A percentile compares a stretch with the other conserved stretches of the same genome.
Conservation (phyloP, 768 basidiomycete species). For the Cystobasidium tubakii region DNA sequence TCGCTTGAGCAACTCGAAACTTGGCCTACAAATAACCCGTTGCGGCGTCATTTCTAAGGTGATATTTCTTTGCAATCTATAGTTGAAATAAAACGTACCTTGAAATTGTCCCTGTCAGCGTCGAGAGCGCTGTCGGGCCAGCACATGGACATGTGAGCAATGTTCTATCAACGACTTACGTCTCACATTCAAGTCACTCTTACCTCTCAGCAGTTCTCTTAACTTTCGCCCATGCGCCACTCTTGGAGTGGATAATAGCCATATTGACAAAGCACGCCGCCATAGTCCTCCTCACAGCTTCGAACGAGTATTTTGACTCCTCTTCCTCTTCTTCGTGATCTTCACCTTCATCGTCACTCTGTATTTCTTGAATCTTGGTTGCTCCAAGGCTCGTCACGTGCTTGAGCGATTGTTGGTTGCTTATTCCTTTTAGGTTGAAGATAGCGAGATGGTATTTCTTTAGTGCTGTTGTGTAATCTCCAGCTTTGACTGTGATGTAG, state of each 20-base stretch:
- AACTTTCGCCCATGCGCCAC: conserved; percentile 8
- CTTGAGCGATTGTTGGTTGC: neutral
- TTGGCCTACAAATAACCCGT: conserved; percentile 25
- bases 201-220: conserved; percentile 12
- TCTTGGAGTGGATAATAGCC: conserved; percentile 18
- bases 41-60: no score
- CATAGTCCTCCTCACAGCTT: conserved; percentile 10
- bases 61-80: neutral
- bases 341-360: neutral
- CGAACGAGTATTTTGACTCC: neutral
- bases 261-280: conserved; percentile 22
- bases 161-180: neutral
- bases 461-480: neutral
- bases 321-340: neutral
- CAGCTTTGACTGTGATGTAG: conserved; percentile 29
- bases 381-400: neutral
- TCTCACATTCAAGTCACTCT: neutral
- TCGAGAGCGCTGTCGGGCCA: conserved; percentile 5
- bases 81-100: neutral
- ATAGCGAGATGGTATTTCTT: neutral
- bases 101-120: conserved; percentile 22
- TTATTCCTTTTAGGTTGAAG: conserved; percentile 13
- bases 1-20: conserved; percentile 26
- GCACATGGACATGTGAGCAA: no score
- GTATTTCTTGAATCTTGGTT: neutral